Conservation (phyloP, 192 early-diverging fungal genomes). For the Mortierella hygrophila region DNA sequence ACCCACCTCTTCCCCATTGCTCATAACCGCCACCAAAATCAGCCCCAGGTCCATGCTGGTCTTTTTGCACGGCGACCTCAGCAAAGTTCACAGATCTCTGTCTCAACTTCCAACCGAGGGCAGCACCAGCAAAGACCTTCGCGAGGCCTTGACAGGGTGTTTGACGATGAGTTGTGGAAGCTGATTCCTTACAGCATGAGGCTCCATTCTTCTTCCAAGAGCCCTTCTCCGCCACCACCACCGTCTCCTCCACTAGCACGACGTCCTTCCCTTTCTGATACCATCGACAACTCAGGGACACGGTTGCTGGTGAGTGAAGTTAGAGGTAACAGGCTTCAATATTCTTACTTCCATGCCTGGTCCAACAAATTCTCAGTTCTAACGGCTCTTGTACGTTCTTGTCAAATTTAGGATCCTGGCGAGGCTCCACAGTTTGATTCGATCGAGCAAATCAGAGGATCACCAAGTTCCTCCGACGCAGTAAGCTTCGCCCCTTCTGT, state of each 20-base stretch:
- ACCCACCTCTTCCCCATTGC: constrained; percentile 12
- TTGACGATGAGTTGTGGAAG: constrained; percentile 24
- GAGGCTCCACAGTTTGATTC: not conserved
- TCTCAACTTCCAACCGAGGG: not conserved
- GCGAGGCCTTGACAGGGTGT: not conserved
- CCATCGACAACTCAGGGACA: not conserved
- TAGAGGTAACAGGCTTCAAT: not conserved
- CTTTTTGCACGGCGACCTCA: not conserved
- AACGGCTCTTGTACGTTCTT: not conserved
- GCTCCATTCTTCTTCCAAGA: not conserved
- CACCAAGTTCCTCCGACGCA: not conserved
- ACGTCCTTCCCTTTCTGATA: constrained; percentile 12
- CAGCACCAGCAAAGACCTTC: not conserved
- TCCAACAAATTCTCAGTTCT: not conserved
- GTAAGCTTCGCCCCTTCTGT: not conserved
- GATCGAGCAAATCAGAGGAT: not conserved
- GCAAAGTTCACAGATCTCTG: not conserved
- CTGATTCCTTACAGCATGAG: not conserved
- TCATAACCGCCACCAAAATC: constrained; percentile 21
- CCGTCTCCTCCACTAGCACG: not conserved
- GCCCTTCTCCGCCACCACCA: not conserved
- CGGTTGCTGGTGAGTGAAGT: not conserved
- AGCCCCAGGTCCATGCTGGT: not conserved
- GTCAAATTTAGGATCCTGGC: not conserved
- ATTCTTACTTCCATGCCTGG: not conserved